Conservation (phyloP, 345 rosid species). For the Tarenaya hassleriana region DNA sequence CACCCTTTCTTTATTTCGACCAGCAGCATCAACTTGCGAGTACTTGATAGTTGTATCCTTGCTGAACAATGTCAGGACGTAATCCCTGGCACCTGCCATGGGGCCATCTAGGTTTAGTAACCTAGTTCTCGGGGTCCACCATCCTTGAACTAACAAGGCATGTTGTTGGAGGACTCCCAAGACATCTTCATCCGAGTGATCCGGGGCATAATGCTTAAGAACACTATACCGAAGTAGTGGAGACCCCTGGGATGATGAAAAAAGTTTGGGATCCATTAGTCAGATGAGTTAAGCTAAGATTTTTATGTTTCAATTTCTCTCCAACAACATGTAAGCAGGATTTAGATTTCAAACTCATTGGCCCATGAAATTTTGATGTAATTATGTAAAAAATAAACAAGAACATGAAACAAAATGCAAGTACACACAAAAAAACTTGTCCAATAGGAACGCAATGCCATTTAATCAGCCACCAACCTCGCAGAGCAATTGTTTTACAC, state of each 20-base stretch:
- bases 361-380: constrained; percentile 6
- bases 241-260: constrained; percentile 40
- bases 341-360: background rate
- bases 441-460: background rate
- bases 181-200: constrained; percentile 42
- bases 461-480: constrained; percentile 51
- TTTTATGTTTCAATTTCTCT: background rate
- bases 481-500: constrained; percentile 53
- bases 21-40: constrained; percentile 18
- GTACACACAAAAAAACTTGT: background rate
- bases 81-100: constrained; percentile 43
- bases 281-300: background rate
- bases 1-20: constrained; percentile 9
- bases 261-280: constrained; percentile 19
- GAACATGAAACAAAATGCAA: constrained; percentile 1
- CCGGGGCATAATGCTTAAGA: constrained; percentile 58
- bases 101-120: constrained; percentile 32
- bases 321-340: background rate
- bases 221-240: constrained; percentile 47
- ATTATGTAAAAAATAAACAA: background rate
- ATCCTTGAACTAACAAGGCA: constrained; percentile 79
- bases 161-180: constrained; percentile 43
- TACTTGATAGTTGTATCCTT: constrained; percentile 15
- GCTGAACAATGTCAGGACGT: constrained; percentile 42
- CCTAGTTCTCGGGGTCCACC: constrained; percentile 63